Conservation (phyloP, 495 filamentous ascomycete genomes). For the Penicillium paxilli region DNA sequence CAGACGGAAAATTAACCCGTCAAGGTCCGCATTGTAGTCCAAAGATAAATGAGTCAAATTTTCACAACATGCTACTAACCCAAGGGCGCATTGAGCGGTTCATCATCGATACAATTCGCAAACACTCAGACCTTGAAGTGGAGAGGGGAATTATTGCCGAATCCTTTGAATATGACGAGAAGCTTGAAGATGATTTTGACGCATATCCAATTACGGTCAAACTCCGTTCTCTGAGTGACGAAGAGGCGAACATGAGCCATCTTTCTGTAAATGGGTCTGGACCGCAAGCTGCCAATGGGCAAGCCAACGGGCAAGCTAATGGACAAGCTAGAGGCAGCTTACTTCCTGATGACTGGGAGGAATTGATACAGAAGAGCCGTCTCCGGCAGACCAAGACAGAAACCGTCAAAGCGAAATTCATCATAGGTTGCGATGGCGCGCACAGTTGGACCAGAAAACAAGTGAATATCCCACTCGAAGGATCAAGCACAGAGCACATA, state of each 20-base stretch:
- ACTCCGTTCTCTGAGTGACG: conserved; percentile 43
- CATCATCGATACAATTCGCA: conserved; percentile 52
- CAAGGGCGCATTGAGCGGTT: conserved; percentile 60
- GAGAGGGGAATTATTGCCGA: conserved; percentile 51
- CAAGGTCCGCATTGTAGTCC: conserved; percentile 52
- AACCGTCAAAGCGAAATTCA: conserved; percentile 58
- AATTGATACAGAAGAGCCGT: conserved; percentile 42
- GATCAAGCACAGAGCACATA: conserved; percentile 60
- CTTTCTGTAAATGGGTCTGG: conserved; percentile 3
- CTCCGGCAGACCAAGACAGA: conserved; percentile 33
- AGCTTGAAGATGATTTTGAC: conserved; percentile 37
- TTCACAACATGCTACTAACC: conserved; percentile 51
- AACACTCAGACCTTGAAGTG: conserved; percentile 46
- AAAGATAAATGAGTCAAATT: conserved; percentile 52
- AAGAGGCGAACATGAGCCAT: conserved; percentile 35
- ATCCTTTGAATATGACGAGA: conserved; percentile 45
- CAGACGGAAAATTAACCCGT: conserved; percentile 48
- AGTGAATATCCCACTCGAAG: conserved; percentile 54
- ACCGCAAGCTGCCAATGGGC: conserved; percentile 31
- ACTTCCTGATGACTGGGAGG: conserved; percentile 54
- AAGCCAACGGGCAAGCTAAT: conserved; percentile 54
- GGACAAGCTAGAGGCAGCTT: conserved; percentile 53
- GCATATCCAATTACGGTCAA: conserved; percentile 56
- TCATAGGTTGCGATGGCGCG: conserved; percentile 68
- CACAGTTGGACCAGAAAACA: conserved; percentile 62